These are phyloP conservation scores for Nemophila menziesii DNA, from an alignment of 257 asterid genomes.

Conservation along the genomic window DNA sequence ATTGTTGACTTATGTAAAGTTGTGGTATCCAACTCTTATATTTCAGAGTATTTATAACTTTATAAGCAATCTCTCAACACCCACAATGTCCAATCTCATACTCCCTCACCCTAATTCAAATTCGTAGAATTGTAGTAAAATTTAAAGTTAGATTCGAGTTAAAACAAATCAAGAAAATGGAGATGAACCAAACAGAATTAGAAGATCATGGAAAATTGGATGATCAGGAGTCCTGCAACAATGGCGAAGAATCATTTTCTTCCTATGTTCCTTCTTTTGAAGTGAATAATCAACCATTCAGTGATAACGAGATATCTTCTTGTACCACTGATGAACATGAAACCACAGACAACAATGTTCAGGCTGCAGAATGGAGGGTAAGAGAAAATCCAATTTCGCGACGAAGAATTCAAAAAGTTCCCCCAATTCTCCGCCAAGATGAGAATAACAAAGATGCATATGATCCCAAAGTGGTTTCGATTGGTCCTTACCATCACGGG, in stretches of 20 bases:
- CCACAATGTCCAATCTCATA: background rate
- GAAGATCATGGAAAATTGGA: background rate
- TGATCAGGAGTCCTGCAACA: background rate
- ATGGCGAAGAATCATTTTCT: background rate
- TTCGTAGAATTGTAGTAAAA: no score
- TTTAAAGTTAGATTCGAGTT: no score
- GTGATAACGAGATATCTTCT: background rate
- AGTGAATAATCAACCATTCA: background rate
- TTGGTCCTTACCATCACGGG: conserved; percentile 15
- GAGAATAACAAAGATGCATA: conserved; percentile 7
- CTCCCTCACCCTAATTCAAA: no score
- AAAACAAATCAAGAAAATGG: background rate
- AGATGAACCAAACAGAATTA: background rate
- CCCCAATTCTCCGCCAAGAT: background rate
- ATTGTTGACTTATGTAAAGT: background rate
- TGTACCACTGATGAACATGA: conserved; percentile 2
- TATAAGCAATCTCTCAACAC: background rate
- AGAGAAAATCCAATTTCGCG: background rate
- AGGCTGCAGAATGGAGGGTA: background rate
- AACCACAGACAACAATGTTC: background rate
- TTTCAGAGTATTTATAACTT: background rate
- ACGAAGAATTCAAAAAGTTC: conserved; percentile 1
- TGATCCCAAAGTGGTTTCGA: conserved; percentile 10
- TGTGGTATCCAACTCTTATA: background rate
- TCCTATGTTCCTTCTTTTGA: background rate